Conservation (phyloP, 2,329 filamentous ascomycete species). For the Aaosphaeria pasadenensis region DNA sequence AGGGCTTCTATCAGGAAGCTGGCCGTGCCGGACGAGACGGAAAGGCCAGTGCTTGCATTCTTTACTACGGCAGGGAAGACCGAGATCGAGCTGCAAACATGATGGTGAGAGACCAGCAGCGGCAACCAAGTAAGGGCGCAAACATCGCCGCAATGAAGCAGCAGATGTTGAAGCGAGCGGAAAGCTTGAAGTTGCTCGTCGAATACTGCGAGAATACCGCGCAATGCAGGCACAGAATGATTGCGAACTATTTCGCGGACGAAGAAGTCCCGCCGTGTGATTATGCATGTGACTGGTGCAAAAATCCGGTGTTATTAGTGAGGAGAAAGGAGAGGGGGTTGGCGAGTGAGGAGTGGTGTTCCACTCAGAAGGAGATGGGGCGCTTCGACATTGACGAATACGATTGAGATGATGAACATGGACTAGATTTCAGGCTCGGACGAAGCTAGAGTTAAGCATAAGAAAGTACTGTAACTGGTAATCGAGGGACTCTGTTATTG, state of each 20-base stretch:
- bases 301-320: conserved; percentile 41
- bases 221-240: conserved; percentile 64
- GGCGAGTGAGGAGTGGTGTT: conserved; percentile 49
- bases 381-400: conserved; percentile 39
- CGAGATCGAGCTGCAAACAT: conserved; percentile 66
- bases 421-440: too few species aligned
- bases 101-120: conserved; percentile 47
- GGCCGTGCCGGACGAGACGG: conserved; percentile 88
- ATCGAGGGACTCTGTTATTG: too few species aligned
- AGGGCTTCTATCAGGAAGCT: conserved; percentile 94
- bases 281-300: conserved; percentile 50
- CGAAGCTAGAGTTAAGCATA: too few species aligned
- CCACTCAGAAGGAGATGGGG: conserved; percentile 45
- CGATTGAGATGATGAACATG: conserved; percentile 13
- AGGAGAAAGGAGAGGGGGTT: conserved; percentile 43
- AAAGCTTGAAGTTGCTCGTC: conserved; percentile 58
- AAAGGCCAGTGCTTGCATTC: conserved; percentile 78
- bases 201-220: conserved; percentile 77
- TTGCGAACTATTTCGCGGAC: conserved; percentile 37
- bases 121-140: conserved; percentile 46
- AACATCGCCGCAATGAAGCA: conserved; percentile 31
- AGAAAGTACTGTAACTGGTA: too few species aligned
- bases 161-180: conserved; percentile 39
- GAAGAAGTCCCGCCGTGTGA: conserved; percentile 38
- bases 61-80: conserved; percentile 90